phyloP scores from a whole-genome alignment of 2,329 filamentous ascomycete genomes.

The Calonectria pseudoturangicola region DNA sequence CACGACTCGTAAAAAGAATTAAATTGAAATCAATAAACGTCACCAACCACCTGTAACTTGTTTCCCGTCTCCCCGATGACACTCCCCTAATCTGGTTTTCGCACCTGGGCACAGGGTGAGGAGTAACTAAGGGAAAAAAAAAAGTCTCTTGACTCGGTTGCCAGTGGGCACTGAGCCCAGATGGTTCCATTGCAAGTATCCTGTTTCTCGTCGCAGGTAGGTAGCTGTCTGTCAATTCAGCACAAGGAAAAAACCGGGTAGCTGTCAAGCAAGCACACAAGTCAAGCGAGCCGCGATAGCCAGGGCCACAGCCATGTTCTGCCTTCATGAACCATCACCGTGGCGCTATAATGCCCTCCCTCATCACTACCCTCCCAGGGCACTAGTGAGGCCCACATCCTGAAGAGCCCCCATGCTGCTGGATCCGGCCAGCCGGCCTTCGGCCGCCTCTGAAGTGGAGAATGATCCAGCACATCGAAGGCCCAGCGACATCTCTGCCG shows the following conservation, averaged over 20 bases:
- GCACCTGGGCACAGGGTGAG: constrained; percentile 16
- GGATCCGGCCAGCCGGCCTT: constrained; percentile 46
- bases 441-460: constrained; percentile 40
- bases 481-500: constrained; percentile 37
- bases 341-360: constrained; percentile 45
- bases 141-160: constrained; percentile 49
- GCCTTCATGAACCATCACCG: constrained; percentile 51
- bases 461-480: constrained; percentile 28
- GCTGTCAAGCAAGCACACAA: constrained; percentile 48
- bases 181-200: constrained; percentile 33
- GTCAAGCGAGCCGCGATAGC: constrained; percentile 55
- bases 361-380: constrained; percentile 46
- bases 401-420: constrained; percentile 52
- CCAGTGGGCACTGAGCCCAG: constrained; percentile 27
- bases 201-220: constrained; percentile 16
- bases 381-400: constrained; percentile 46
- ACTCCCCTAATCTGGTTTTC: constrained; percentile 39
- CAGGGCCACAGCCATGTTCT: constrained; percentile 44
- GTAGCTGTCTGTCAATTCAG: constrained; percentile 25
- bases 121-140: constrained; percentile 9
- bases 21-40: constrained; percentile 48
- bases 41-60: constrained; percentile 42
- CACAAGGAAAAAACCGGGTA: constrained; percentile 43
- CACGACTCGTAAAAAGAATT: constrained; percentile 8
- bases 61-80: constrained; percentile 44